Evolutionary conservation across 306 rosid species (phyloP), one percentile per base, ranked within the genome.

Genomic region (Citrullus amarus): DNA sequence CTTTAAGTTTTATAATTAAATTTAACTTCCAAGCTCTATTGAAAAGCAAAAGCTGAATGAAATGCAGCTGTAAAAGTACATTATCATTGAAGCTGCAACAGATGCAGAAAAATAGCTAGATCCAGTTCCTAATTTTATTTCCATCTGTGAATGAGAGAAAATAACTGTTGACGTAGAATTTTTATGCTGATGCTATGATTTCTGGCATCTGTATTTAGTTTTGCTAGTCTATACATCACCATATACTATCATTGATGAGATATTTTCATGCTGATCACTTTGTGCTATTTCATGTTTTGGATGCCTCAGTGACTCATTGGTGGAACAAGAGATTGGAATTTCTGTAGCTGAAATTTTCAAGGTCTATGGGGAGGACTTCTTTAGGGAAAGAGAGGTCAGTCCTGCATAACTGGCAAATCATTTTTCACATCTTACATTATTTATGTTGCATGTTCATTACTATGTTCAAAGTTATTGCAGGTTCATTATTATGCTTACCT

Each of bases 381-480:
- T 95, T 80, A 93, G 99, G 74, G 87, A 91, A 48, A 91, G 85
- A 81, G 99, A 95, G 98, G 99, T 95, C 28, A 79, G 96, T 88
- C 71, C 48, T 78, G 43, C 75, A 39, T 82, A 15, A 56, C 32
- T 51, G 68, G 58, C 79, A 50, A 39, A 46, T 41, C 32, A 18
- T 78, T 81, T 68, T 16, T n/a, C 38, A 41, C 66, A 56, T 53
- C 75, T 80, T 80, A 12, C 48, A 16, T n/a, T 20, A 36, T 69
- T 36, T 41, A 6, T 55, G 20, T 53, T 67, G 11, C 14, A 58
- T 79, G 20, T 53, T 78, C 60, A 22, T 25, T 46, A 16, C 13
- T 16, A 10, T 28, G 43, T 14, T 50, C 34, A 78, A 15, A 34
- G 56, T 79, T 50, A 20, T 53, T 79, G 11, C 14, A 22, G 54